Conservation (phyloP, 441 rosid genomes). For the Gossypium trilobum region DNA sequence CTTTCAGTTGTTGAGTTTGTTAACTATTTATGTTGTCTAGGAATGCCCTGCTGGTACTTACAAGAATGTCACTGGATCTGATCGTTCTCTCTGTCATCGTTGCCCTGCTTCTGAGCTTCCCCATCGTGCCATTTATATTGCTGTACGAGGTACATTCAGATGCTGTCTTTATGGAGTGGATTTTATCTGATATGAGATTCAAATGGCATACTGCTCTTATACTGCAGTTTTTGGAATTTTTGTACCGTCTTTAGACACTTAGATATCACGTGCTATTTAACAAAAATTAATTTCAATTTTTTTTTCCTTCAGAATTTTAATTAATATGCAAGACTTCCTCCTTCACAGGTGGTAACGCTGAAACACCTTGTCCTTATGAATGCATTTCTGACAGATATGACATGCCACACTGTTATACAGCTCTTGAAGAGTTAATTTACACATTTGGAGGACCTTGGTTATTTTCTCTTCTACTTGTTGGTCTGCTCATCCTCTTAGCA, state of each 20-base stretch:
- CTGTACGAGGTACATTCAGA: slow-evolving; percentile 66
- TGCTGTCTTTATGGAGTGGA: neutral
- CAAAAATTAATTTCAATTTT: neutral
- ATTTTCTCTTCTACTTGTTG: slow-evolving; percentile 78
- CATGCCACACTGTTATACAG: slow-evolving; percentile 94
- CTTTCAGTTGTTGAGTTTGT: neutral
- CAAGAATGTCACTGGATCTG: slow-evolving; percentile 85
- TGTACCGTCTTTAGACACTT: neutral
- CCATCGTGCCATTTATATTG: slow-evolving; percentile 61
- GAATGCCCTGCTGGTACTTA: slow-evolving; percentile 94
- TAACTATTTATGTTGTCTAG: slow-evolving; percentile 35
- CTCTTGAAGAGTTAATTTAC: slow-evolving; percentile 93
- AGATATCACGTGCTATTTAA: neutral
- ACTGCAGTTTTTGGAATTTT: neutral
- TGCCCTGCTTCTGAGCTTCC: slow-evolving; percentile 84
- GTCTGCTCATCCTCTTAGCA: slow-evolving; percentile 84
- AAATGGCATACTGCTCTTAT: neutral
- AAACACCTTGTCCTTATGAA: slow-evolving; percentile 85
- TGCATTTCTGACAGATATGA: slow-evolving; percentile 92
- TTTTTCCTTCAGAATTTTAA: neutral
- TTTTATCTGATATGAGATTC: neutral
- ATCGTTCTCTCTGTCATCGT: slow-evolving; percentile 58
- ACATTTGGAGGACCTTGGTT: slow-evolving; percentile 99
- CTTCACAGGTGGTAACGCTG: slow-evolving; percentile 76
- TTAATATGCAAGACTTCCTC: slow-evolving; percentile 1